These are phyloP conservation scores for Fomitopsis pulvina DNA, from an alignment of 768 basidiomycete genomes.

Conservation along the genomic window DNA sequence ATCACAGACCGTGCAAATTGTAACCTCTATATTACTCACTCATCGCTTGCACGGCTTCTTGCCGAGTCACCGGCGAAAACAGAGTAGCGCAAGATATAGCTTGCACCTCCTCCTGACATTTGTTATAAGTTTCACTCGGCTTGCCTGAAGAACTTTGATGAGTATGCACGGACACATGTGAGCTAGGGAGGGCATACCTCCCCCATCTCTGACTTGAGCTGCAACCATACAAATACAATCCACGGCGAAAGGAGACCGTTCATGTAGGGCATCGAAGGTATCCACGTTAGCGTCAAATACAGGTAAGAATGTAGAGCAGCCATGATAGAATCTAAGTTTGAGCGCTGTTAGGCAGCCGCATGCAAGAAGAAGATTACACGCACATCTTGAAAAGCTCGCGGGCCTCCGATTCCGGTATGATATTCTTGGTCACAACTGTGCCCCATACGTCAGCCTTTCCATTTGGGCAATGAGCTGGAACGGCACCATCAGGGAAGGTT, in stretches of 20 bases:
- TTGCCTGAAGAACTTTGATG: constrained; percentile 38
- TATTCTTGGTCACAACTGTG: constrained; percentile 76
- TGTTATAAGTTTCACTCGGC: constrained; percentile 65
- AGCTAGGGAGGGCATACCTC: constrained; percentile 47
- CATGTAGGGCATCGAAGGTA: constrained; percentile 79
- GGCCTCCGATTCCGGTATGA: constrained; percentile 78
- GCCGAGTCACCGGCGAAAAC: constrained; percentile 77
- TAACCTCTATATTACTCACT: constrained; percentile 43
- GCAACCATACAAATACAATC: constrained; percentile 93
- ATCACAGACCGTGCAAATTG: constrained; percentile 2
- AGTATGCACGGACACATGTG: not conserved
- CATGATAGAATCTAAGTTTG: constrained; percentile 72
- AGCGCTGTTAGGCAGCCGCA: not conserved
- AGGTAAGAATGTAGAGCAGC: constrained; percentile 89
- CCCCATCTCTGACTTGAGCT: constrained; percentile 84
- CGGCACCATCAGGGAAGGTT: constrained; percentile 71
- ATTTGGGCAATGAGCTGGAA: not conserved
- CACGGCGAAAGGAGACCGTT: constrained; percentile 89
- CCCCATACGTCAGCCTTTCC: constrained; percentile 2
- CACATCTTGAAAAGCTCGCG: constrained; percentile 83
- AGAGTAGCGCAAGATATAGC: constrained; percentile 78
- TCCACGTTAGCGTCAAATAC: constrained; percentile 81
- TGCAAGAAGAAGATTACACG: constrained; percentile 15
- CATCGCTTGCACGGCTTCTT: constrained; percentile 92
- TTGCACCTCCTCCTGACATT: constrained; percentile 81